A percentile compares a stretch with the other conserved stretches of the same genome.
Conservation (phyloP, 208 protist genomes). For the Leptomonas seymouri region DNA sequence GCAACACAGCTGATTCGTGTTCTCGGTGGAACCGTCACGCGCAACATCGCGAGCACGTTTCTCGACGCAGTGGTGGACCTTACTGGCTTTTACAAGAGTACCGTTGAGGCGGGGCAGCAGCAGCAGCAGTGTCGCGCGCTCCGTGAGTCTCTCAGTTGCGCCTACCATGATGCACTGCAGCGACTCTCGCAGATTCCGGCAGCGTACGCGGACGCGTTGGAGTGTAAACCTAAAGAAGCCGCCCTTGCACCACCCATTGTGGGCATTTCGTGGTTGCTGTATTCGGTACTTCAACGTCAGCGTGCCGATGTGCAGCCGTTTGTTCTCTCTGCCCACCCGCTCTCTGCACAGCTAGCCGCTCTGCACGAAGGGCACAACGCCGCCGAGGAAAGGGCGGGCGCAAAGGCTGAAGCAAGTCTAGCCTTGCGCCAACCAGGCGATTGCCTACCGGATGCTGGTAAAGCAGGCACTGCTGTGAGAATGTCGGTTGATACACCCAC, state of each 20-base stretch:
- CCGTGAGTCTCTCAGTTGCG: constrained; percentile 38
- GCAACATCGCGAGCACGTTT: constrained; percentile 38
- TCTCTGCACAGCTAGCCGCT: constrained; percentile 9
- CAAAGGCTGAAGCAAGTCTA: too few species aligned
- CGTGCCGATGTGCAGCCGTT: constrained; percentile 38
- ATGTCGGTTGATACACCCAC: background rate
- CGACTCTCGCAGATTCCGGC: constrained; percentile 22
- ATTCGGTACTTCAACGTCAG: constrained; percentile 54
- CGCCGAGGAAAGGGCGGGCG: too few species aligned
- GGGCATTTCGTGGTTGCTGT: constrained; percentile 62
- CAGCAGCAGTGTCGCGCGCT: constrained; percentile 15
- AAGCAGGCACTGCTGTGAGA: background rate
- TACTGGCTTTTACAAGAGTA: constrained; percentile 36
- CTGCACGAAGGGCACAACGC: background rate
- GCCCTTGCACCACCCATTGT: constrained; percentile 32
- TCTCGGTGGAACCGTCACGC: constrained; percentile 67
- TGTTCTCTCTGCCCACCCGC: constrained; percentile 23
- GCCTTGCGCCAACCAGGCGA: too few species aligned
- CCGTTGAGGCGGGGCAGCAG: constrained; percentile 17
- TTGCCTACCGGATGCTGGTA: background rate
- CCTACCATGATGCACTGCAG: constrained; percentile 41
- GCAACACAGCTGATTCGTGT: constrained; percentile 60
- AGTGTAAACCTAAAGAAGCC: background rate
- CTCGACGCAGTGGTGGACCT: constrained; percentile 63
- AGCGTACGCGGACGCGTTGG: background rate